Conservation (phyloP, 345 rosid genomes). For the Toxicodendron radicans region DNA sequence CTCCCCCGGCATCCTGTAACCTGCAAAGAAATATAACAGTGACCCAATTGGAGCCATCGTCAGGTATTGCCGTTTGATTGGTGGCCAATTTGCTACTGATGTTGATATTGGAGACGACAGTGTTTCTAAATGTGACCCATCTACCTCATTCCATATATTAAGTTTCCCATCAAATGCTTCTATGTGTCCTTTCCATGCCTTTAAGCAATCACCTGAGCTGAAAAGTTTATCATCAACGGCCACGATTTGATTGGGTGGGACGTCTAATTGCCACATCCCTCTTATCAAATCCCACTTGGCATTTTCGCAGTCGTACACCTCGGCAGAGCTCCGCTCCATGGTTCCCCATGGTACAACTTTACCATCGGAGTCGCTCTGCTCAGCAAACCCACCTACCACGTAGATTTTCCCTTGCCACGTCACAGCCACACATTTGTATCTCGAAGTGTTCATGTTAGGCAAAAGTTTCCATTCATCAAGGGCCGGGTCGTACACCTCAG, state of each 20-base stretch:
- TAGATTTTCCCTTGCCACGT: slow-evolving; percentile 44
- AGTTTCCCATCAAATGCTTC: slow-evolving; percentile 41
- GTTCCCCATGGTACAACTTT: slow-evolving; percentile 26
- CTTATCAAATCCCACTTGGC: slow-evolving; percentile 44
- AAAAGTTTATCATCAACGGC: slow-evolving; percentile 36
- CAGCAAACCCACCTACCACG: slow-evolving; percentile 48
- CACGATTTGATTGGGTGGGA: slow-evolving; percentile 62
- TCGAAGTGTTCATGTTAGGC: slow-evolving; percentile 35
- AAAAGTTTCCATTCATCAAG: slow-evolving; percentile 31
- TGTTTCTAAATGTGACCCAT: slow-evolving; percentile 39
- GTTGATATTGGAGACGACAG: slow-evolving; percentile 26
- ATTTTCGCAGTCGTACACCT: slow-evolving; percentile 36
- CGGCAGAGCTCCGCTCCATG: slow-evolving; percentile 52
- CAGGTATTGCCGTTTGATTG: slow-evolving; percentile 21
- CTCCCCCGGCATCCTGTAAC: slow-evolving; percentile 35
- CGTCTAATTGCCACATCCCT: slow-evolving; percentile 59
- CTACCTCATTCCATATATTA: slow-evolving; percentile 54
- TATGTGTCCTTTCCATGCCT: slow-evolving; percentile 56
- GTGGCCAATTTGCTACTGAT: slow-evolving; percentile 24
- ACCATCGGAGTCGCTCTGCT: slow-evolving; percentile 4
- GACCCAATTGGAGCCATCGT: slow-evolving; percentile 36
- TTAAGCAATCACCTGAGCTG: slow-evolving; percentile 61
- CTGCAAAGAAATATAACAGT: slow-evolving; percentile 32
- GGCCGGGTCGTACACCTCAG: slow-evolving; percentile 40
- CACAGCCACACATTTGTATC: slow-evolving; percentile 55